A percentile compares a stretch with the other conserved stretches of the same genome.
These are phyloP conservation scores for Cladophialophora bantiana DNA, from an alignment of 2,329 filamentous ascomycete species.

Conservation along the genomic window DNA sequence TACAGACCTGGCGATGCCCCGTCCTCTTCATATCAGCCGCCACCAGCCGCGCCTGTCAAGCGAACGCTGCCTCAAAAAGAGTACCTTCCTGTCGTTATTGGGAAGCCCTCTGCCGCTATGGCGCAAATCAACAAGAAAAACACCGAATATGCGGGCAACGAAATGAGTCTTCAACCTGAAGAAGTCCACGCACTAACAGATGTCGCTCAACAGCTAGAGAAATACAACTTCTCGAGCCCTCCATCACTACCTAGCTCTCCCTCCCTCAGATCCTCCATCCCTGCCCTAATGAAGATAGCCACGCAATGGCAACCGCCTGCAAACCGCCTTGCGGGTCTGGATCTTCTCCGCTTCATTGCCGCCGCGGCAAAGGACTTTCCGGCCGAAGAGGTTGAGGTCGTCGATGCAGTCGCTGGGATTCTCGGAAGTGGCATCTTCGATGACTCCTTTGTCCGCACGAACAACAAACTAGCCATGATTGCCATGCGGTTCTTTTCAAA, in stretches of 20 bases:
- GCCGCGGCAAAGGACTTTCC: constrained; percentile 72
- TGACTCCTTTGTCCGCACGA: constrained; percentile 67
- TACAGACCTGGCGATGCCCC: constrained; percentile 75
- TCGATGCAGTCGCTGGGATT: constrained; percentile 68
- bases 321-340: constrained; percentile 82
- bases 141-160: constrained; percentile 73
- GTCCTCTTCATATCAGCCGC: constrained; percentile 47
- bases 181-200: constrained; percentile 70
- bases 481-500: constrained; percentile 81
- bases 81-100: constrained; percentile 78
- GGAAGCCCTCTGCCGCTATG: constrained; percentile 72
- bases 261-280: constrained; percentile 49
- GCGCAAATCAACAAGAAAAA: constrained; percentile 81
- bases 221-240: constrained; percentile 38
- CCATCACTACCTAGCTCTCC: constrained; percentile 47
- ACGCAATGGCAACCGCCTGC: constrained; percentile 77
- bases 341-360: constrained; percentile 83
- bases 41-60: constrained; percentile 42
- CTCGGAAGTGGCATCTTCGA: constrained; percentile 65
- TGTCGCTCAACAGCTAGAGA: constrained; percentile 70
- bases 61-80: constrained; percentile 72
- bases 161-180: constrained; percentile 73
- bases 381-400: constrained; percentile 61
- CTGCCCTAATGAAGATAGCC: constrained; percentile 73
- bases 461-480: constrained; percentile 79